Base-by-base conservation (phyloP, 176 grass and related monocot genomes). In the Stipa capillata region DNA sequence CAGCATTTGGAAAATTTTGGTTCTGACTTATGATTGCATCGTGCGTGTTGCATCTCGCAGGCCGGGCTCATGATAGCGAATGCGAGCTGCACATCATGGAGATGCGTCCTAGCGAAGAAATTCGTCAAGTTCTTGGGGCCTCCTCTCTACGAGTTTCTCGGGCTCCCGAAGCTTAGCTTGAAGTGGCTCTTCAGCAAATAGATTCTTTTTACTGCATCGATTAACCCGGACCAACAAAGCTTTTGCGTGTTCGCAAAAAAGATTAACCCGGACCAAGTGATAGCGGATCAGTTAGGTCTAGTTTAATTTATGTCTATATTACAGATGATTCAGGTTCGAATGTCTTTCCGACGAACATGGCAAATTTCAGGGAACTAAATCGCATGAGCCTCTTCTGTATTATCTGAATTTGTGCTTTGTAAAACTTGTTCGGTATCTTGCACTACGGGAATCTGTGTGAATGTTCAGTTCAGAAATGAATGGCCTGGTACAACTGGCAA, bases 121-220 rank as follows among this genome's bases (percentile, higher is more conserved):
- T 4, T 76, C 8, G 2, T 69, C 28, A 8, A 24, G 60, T 69
- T 74, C 40, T 60, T 79, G 69, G 76, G 65, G 74, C 76, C 81
- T 42, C 53, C 51, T 28, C 69, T 84, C 18, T 9, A 65, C 59
- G 47, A 74, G 1, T 79, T 42, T 43, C 41, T 53, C 11, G 60
- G 52, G 53, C 33, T 44, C 20, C 65, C 28, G 14, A 80, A 84
- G 42, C 20, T 51, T 33, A 31, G 24, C 2, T 4, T 87, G 8
- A 47, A 69, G 5, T 56, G 80, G 74, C 51, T 88, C 40, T 37
- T 84, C 18, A 74, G 24, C 68, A 59, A 68, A 25, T 79, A 79
- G 65, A 54, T 43, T 44, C 3, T 27, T 0, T 28, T 7, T 16
- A 28, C 12, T 12, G 40, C 58, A n/a, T n/a, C n/a, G n/a, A n/a